Conservation (phyloP, 2,329 filamentous ascomycete species). For the Penicillium sp. region DNA sequence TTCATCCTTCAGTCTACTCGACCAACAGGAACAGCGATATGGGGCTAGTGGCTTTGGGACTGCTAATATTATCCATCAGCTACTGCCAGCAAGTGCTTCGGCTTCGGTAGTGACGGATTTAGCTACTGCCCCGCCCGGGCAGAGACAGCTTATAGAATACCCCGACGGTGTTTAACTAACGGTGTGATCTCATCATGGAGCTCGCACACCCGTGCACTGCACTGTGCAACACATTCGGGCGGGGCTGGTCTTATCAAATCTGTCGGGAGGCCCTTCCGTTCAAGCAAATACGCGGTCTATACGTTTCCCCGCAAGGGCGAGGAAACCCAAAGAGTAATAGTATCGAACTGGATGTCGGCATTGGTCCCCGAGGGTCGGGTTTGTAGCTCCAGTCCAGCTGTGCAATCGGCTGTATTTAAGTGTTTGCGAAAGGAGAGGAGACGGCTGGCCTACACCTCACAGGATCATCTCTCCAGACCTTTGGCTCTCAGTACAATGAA, state of each 20-base stretch:
- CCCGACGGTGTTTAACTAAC: too few species aligned
- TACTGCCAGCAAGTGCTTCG: too few species aligned
- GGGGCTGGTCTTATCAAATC: conserved; percentile 7
- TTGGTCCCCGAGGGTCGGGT: conserved; percentile 5
- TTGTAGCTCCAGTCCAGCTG: neutral
- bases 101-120: too few species aligned
- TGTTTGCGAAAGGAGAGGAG: neutral
- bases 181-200: neutral
- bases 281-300: conserved; percentile 3
- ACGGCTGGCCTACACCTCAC: neutral
- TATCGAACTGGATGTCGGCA: conserved; percentile 3
- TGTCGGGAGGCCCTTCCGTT: conserved; percentile 17
- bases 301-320: conserved; percentile 1
- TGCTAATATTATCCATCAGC: too few species aligned
- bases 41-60: too few species aligned
- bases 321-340: neutral
- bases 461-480: neutral
- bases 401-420: neutral
- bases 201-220: neutral
- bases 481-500: neutral
- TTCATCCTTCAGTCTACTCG: too few species aligned
- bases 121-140: too few species aligned
- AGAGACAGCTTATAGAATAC: too few species aligned
- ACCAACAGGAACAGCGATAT: too few species aligned
- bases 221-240: neutral